Percentiles rank a stretch among this genome's conserved stretches.
These are phyloP conservation scores for Chrysopogon serrulatus DNA, from an alignment of 176 grass and related monocot species.

Conservation along the genomic window DNA sequence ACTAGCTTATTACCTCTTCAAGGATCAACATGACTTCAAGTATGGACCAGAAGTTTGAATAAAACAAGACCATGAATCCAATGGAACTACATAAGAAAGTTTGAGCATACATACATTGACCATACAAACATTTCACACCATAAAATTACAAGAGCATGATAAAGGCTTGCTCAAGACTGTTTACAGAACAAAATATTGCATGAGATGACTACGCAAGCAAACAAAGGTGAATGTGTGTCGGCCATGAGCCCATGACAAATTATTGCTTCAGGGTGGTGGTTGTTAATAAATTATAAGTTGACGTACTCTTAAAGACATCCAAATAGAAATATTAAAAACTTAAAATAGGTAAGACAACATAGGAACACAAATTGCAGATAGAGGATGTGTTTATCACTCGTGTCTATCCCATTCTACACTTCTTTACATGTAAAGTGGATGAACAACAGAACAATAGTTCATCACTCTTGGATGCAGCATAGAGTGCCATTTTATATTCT, in stretches of 20 bases:
- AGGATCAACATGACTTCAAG: not conserved
- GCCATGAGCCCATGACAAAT: not conserved
- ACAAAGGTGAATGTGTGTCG: not conserved
- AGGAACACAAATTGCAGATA: not conserved
- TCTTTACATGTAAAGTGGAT: not conserved
- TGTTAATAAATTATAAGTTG: not conserved
- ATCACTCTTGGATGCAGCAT: not conserved
- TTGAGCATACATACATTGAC: not conserved
- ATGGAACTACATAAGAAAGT: not conserved
- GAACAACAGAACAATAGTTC: not conserved
- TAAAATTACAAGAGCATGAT: not conserved
- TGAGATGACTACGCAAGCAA: not conserved
- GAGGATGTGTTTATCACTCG: not conserved
- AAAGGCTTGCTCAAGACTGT: not conserved
- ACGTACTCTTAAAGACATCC: not conserved
- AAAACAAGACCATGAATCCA: not conserved
- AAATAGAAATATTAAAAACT: not conserved
- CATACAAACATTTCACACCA: not conserved
- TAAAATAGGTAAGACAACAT: not conserved
- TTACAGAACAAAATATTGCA: not conserved
- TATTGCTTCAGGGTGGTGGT: not conserved
- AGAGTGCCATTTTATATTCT: not conserved
- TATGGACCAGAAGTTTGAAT: not conserved
- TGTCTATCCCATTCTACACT: not conserved
- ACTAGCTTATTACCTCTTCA: not conserved